phyloP scores from a whole-genome alignment of 2,329 filamentous ascomycete species.

The Metarhizium album region DNA sequence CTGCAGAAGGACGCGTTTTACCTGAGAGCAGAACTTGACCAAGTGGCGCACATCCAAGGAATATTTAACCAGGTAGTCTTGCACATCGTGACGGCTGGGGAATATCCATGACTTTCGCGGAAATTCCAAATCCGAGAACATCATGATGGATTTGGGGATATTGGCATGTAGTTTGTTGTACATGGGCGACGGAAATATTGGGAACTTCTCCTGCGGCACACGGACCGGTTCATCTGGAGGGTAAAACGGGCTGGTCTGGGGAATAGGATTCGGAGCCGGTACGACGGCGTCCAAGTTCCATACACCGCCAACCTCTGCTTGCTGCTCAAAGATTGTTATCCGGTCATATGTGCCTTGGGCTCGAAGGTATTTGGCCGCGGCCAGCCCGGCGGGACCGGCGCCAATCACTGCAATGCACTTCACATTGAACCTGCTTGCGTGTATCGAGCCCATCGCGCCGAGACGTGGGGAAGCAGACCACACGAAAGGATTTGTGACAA shows the following conservation, averaged over 20 bases:
- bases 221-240: slow-evolving; percentile 54
- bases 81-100: slow-evolving; percentile 59
- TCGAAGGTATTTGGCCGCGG: slow-evolving; percentile 68
- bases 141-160: slow-evolving; percentile 73
- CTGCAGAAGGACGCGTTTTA: slow-evolving; percentile 43
- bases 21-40: slow-evolving; percentile 60
- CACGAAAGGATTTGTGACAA: not conserved
- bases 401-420: slow-evolving; percentile 67
- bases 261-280: slow-evolving; percentile 42
- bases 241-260: slow-evolving; percentile 56
- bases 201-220: slow-evolving; percentile 26
- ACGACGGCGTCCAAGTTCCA: slow-evolving; percentile 65
- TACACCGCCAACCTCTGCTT: slow-evolving; percentile 63
- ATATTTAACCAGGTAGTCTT: slow-evolving; percentile 64
- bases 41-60: slow-evolving; percentile 54
- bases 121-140: slow-evolving; percentile 62
- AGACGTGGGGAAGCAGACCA: not conserved
- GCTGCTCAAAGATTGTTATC: slow-evolving; percentile 76
- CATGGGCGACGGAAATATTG: slow-evolving; percentile 70
- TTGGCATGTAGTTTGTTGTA: slow-evolving; percentile 81
- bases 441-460: slow-evolving; percentile 19
- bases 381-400: slow-evolving; percentile 69
- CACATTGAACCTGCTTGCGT: slow-evolving; percentile 33
- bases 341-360: slow-evolving; percentile 56
- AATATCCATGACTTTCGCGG: slow-evolving; percentile 57